Evolutionary conservation across 306 rosid genomes (phyloP), one percentile per base, ranked within the genome.

Genomic region (Chamaecrista fasciculata): DNA sequence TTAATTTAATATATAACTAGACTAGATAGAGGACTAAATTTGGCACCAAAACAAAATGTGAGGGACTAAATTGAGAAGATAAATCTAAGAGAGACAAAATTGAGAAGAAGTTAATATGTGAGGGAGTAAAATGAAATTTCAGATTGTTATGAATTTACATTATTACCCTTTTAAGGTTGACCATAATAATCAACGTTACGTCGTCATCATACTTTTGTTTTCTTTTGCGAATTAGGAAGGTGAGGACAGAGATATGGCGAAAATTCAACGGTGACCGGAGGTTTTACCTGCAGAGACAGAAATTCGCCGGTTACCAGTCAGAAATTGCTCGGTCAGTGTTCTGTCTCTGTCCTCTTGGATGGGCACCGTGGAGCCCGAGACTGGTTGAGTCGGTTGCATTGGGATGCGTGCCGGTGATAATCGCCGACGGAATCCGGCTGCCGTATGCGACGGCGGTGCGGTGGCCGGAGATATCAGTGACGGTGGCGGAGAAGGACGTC

Each of bases 351-450:
- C 96, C 96, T 0, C 53, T 86, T 2, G 96, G 96, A 12, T 89
- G 96, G 96, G 96, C 96, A 25, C 96, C 96, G 1, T 89, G 96
- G 96, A 89, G 96, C n/a, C 96, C 96, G 0, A 81, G 96, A 12
- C 77, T 89, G 6, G 91, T 86, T 0, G 96, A 89, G 56, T 86
- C 96, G 0, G 82, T 89, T 1, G 92, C 49, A 0, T 19, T 89
- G 51, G 96, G 92, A 0, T 89, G 96, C 64, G 92, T 89, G 25
- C 96, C 96, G 47, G 96, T 89, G 1, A 79, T 89, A 0, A 85
- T 89, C 36, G 87, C 96, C 0, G 93, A 89, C 24, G 87, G 84
- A 0, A 86, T 89, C 31, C 78, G 86, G 74, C 46, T 89, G 73
- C 93, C 96, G 0, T 89, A 81, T 16, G 46, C 82, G 0, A 51